Conservation (phyloP, 2,329 filamentous ascomycete genomes). For the Stenocarpella maydis region DNA sequence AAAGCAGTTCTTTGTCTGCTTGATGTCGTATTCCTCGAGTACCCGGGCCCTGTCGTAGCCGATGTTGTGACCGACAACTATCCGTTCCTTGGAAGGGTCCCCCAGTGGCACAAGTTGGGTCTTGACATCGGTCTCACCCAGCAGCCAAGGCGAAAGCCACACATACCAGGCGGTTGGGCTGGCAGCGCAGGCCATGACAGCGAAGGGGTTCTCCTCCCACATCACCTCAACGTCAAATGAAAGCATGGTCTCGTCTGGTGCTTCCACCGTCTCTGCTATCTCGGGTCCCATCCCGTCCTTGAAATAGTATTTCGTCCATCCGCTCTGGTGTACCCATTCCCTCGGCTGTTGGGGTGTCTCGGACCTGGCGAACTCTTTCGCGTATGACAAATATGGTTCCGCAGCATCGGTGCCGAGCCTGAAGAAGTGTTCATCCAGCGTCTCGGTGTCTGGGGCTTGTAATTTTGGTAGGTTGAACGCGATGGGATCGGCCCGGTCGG, state of each 20-base stretch:
- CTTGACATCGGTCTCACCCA: slow-evolving; percentile 80
- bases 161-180: slow-evolving; percentile 94
- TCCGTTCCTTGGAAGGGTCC: slow-evolving; percentile 73
- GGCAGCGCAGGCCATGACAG: slow-evolving; percentile 95
- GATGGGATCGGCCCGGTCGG: slow-evolving; percentile 77
- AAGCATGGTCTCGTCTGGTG: slow-evolving; percentile 81
- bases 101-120: slow-evolving; percentile 89
- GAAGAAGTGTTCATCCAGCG: slow-evolving; percentile 93
- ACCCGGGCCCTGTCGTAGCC: slow-evolving; percentile 93
- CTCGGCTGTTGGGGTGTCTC: slow-evolving; percentile 66
- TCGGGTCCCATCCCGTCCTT: slow-evolving; percentile 64
- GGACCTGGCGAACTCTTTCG: slow-evolving; percentile 76
- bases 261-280: slow-evolving; percentile 70
- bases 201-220: slow-evolving; percentile 91
- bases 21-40: slow-evolving; percentile 85
- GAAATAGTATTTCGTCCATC: slow-evolving; percentile 93
- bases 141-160: slow-evolving; percentile 94
- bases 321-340: slow-evolving; percentile 80
- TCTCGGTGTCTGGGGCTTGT: slow-evolving; percentile 66
- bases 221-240: slow-evolving; percentile 97
- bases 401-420: slow-evolving; percentile 86
- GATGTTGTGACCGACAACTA: slow-evolving; percentile 94
- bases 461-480: slow-evolving; percentile 85
- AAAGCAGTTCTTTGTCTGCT: slow-evolving; percentile 85
- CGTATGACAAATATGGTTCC: slow-evolving; percentile 80